Percentiles rank a stretch among this genome's conserved stretches.
phyloP scores from a whole-genome alignment of 2,329 filamentous ascomycete genomes.

The Fusarium continuum region DNA sequence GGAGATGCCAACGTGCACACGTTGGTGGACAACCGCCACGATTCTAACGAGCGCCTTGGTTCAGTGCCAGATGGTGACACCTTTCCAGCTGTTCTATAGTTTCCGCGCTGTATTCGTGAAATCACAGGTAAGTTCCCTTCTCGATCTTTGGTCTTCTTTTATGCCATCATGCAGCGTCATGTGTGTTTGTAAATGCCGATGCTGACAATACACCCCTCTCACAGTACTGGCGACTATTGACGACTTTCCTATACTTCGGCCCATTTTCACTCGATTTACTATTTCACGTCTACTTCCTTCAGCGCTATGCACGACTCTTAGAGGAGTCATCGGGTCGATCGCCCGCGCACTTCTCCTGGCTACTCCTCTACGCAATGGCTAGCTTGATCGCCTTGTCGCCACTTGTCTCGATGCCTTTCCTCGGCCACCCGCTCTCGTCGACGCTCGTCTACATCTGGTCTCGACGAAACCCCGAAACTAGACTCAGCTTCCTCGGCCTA shows the following conservation, averaged over 20 bases:
- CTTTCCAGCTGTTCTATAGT: slow-evolving; percentile 97
- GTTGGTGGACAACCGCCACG: slow-evolving; percentile 96
- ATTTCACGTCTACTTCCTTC: slow-evolving; percentile 98
- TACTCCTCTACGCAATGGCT: slow-evolving; percentile 84
- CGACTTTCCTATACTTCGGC: slow-evolving; percentile 97
- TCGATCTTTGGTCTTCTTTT: not conserved
- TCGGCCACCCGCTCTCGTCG: slow-evolving; percentile 91
- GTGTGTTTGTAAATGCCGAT: not conserved
- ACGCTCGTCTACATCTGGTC: slow-evolving; percentile 99
- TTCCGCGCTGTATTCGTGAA: slow-evolving; percentile 91
- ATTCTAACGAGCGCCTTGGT: slow-evolving; percentile 88
- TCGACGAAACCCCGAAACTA: slow-evolving; percentile 89
- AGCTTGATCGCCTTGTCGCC: slow-evolving; percentile 85
- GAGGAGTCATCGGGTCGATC: slow-evolving; percentile 94
- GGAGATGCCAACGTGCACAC: slow-evolving; percentile 95
- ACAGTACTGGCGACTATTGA: slow-evolving; percentile 95
- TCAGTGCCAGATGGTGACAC: slow-evolving; percentile 90
- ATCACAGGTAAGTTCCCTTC: slow-evolving; percentile 73
- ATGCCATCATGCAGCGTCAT: not conserved
- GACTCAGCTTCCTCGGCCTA: slow-evolving; percentile 87
- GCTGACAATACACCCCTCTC: slow-evolving; percentile 23
- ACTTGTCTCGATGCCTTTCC: slow-evolving; percentile 88
- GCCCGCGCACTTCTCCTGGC: slow-evolving; percentile 93
- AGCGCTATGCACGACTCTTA: slow-evolving; percentile 92
- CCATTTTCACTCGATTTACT: slow-evolving; percentile 92